phyloP scores from a whole-genome alignment of 2,329 filamentous ascomycete genomes.

The Helminthosporium solani region DNA sequence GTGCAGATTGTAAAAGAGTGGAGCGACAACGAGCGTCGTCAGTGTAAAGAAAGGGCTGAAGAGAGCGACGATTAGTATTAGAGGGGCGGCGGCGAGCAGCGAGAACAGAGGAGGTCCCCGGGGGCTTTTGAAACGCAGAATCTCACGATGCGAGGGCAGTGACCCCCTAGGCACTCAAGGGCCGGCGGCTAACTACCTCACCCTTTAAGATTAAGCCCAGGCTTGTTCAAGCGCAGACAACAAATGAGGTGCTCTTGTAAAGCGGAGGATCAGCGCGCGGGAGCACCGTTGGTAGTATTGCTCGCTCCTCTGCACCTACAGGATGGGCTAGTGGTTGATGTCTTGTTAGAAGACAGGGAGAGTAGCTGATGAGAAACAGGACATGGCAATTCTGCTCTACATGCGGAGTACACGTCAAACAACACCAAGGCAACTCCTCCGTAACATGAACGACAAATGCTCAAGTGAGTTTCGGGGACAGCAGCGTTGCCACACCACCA shows the following conservation, averaged over 20 bases:
- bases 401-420: too few species aligned
- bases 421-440: too few species aligned
- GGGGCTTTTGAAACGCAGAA: conserved; percentile 10
- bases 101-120: conserved; percentile 3
- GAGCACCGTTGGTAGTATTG: background rate
- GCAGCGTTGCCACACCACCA: background rate
- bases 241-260: background rate
- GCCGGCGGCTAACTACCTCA: background rate
- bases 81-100: conserved; percentile 1
- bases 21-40: conserved; percentile 15
- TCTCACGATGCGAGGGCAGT: background rate
- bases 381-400: too few species aligned
- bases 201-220: background rate
- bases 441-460: too few species aligned
- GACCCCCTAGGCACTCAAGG: background rate
- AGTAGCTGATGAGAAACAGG: too few species aligned
- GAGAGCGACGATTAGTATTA: background rate
- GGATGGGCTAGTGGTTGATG: too few species aligned
- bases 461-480: background rate
- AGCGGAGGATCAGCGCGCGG: background rate
- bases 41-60: background rate
- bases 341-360: too few species aligned
- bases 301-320: too few species aligned
- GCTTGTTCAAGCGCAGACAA: background rate
- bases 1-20: conserved; percentile 18